Evolutionary conservation across 2,329 filamentous ascomycete species (phyloP).

Genomic region (Gnomoniopsis smithogilvyi): DNA sequence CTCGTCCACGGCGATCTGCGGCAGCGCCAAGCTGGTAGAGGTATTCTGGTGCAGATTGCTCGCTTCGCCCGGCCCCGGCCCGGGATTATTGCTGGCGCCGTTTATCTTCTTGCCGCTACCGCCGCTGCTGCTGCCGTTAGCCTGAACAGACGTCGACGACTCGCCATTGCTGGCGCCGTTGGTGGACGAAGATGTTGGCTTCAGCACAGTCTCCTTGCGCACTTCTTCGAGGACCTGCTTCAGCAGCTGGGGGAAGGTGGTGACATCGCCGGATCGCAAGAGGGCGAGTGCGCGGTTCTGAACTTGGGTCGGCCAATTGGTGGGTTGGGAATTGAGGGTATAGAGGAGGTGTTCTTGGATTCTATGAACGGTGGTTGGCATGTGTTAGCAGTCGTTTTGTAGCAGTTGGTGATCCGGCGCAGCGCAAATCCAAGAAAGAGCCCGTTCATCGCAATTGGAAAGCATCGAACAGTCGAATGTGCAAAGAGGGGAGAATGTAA

Average conservation of each 20-base stretch:
- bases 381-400: neutral
- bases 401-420: neutral
- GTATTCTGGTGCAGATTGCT: constrained; percentile 21
- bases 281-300: constrained; percentile 58
- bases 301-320: constrained; percentile 61
- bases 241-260: constrained; percentile 60
- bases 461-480: neutral
- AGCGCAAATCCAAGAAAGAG: neutral
- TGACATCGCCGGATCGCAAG: constrained; percentile 57
- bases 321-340: constrained; percentile 53
- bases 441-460: neutral
- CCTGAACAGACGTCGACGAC: constrained; percentile 15
- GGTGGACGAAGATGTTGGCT: constrained; percentile 24
- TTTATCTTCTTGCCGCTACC: constrained; percentile 22
- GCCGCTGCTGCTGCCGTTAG: constrained; percentile 27
- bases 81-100: constrained; percentile 23
- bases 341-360: constrained; percentile 65
- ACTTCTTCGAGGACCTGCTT: constrained; percentile 61
- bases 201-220: constrained; percentile 42
- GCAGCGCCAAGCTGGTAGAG: constrained; percentile 48
- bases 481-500: neutral
- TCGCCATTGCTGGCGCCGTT: constrained; percentile 6
- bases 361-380: constrained; percentile 33
- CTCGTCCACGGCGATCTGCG: constrained; percentile 58
- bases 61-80: constrained; percentile 21